Base-by-base conservation (phyloP, 2,329 filamentous ascomycete genomes). In the Sporothrix brunneoviolacea region DNA sequence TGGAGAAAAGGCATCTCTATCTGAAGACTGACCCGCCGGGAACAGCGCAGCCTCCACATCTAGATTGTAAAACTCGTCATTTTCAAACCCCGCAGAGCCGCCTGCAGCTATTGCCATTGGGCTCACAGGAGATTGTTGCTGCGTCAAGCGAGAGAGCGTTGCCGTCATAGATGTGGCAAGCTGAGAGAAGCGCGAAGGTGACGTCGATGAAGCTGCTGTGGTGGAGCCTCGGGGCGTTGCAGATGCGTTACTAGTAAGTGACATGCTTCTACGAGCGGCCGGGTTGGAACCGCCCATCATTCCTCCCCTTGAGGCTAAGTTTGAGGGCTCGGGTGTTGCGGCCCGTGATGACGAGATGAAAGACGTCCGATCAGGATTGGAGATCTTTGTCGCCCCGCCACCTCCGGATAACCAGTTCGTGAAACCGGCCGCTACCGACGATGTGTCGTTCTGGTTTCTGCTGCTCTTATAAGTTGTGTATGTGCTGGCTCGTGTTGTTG, bases 31-130 rank as follows among this genome's bases (percentile, higher is more conserved):
- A 2, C 68, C 67, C 1, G 64, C 55, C 0, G 79, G 76, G 53
- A 76, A 81, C 12, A 84, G 70, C 0, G 74, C 73, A 1, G 72
- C 62, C 28, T 77, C 72, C 35, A 84, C 70, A 59, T 83, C 71
- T 43, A 84, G 66, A 44, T 70, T 71, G 57, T 74, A 71, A 6
- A 82, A 69, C 52, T 81, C 76, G 53, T 83, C 79, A 49, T 75
- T 66, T 21, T 60, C 59, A 51, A 61, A 48, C 24, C 43, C n/a
- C n/a, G n/a, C n/a, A n/a, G n/a, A n/a, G n/a, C n/a, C n/a, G n/a
- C n/a, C 43, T 18, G 46, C 50, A 4, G 42, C 21, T 1, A 27
- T 18, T 3, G 42, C 32, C 1, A 47, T 46, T 19, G 51, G 57
- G 21, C 55, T 61, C 4, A 56, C 44, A 1, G 53, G 62, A 39